phyloP scores from a whole-genome alignment of 441 rosid species.

The Metrosideros polymorpha region DNA sequence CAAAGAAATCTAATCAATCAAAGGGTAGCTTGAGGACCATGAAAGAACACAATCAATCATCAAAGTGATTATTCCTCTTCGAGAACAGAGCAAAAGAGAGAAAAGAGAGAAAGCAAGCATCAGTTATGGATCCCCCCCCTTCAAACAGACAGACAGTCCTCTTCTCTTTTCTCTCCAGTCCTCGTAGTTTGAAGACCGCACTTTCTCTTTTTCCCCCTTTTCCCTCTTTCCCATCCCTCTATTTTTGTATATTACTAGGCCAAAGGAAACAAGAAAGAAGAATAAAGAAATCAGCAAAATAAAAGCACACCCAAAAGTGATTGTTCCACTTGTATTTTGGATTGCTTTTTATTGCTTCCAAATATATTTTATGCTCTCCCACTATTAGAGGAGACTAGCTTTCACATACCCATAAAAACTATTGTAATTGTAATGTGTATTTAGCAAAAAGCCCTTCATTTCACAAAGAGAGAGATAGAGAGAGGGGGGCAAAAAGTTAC shows the following conservation, averaged over 20 bases:
- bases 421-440: slow-evolving; percentile 14
- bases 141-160: slow-evolving; percentile 55
- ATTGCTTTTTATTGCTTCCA: slow-evolving; percentile 16
- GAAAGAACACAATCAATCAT: slow-evolving; percentile 15
- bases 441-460: neutral
- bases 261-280: neutral
- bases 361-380: neutral
- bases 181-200: slow-evolving; percentile 23
- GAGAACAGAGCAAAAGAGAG: neutral
- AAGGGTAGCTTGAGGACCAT: neutral
- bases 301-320: slow-evolving; percentile 19
- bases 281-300: neutral
- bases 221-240: neutral
- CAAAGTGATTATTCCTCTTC: slow-evolving; percentile 15
- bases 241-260: slow-evolving; percentile 2
- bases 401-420: slow-evolving; percentile 15
- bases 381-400: slow-evolving; percentile 15
- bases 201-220: slow-evolving; percentile 8
- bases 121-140: slow-evolving; percentile 28
- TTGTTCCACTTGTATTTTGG: slow-evolving; percentile 31
- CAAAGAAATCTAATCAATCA: slow-evolving; percentile 4
- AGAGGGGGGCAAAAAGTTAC: neutral
- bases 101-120: neutral
- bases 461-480: neutral
- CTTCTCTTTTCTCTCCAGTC: slow-evolving; percentile 17